These are phyloP conservation scores for Wickerhamomyces sydowiorum DNA, from an alignment of 805 yeast genomes.

Conservation along the genomic window DNA sequence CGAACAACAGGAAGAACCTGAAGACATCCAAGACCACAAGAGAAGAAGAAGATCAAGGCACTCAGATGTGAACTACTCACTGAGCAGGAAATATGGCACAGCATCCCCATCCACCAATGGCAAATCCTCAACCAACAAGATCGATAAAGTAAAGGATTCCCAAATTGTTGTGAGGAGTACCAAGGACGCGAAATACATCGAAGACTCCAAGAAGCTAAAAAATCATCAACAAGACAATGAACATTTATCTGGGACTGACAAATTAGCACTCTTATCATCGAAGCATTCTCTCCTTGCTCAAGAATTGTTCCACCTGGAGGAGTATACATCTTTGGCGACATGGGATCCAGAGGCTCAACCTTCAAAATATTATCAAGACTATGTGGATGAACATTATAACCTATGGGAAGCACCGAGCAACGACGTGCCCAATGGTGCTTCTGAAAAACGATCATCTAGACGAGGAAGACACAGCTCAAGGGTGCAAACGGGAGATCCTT, in stretches of 20 bases:
- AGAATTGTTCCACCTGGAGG: constrained; percentile 58
- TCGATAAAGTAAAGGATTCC: not conserved
- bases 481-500: constrained; percentile 9
- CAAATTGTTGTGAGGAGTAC: not conserved
- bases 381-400: constrained; percentile 20
- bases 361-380: constrained; percentile 28
- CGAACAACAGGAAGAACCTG: not conserved
- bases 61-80: constrained; percentile 6
- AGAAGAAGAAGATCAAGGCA: constrained; percentile 14
- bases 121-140: not conserved
- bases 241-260: constrained; percentile 18
- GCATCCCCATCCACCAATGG: not conserved
- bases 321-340: constrained; percentile 53
- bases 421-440: constrained; percentile 1
- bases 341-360: constrained; percentile 51
- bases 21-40: constrained; percentile 1
- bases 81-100: not conserved
- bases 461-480: constrained; percentile 20
- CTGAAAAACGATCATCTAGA: constrained; percentile 6
- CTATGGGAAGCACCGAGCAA: constrained; percentile 18
- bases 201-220: constrained; percentile 2
- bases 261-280: constrained; percentile 37
- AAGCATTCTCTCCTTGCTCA: constrained; percentile 45
- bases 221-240: not conserved
- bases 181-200: not conserved